Evolutionary conservation across 306 rosid genomes (phyloP), one percentile per base, ranked within the genome.

Genomic region (Cucurbita maxima): DNA sequence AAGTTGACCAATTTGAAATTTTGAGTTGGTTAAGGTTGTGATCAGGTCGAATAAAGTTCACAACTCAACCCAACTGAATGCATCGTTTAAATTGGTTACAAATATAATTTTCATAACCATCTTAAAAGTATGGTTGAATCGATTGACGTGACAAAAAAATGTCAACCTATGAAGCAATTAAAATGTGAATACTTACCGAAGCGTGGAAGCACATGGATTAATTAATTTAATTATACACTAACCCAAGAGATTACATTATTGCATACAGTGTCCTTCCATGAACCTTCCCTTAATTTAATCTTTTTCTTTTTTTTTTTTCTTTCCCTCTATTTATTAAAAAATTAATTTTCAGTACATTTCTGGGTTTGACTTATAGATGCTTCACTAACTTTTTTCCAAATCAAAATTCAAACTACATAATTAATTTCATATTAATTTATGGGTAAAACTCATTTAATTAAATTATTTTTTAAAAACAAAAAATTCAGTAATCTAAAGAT

Each of bases 171-270:
- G 25, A 25, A 25, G 2, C 1, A 25, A 25, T 25, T 2, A 25
- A 25, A 58, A 58, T 25, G 40, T 5, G 1, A 11, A 58, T 22
- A 22, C 63, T 58, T n/a, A n/a, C n/a, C n/a, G 18, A 41, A 41
- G n/a, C 5, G 71, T 18, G 15, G 45, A 61, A 61, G 12, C 48
- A 61, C 69, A 61, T 41, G 53, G 71, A 64, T 40, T 64, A 40
- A 64, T 64, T 40, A 9, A 41, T 64, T 41, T 18, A 61, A 37
- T 38, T 2, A 38, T 37, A 64, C 71, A 64, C 71, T 41, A 64
- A 64, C 71, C 71, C 7, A 64, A n/a, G 71, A 64, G 13, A n/a
- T 64, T 64, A 64, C 71, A 64, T 64, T 64, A 43, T 43, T 63
- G 36, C 71, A 64, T 41, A 8, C 18, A 9, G 37, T 43, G 52